Base-by-base conservation (phyloP, 2,329 filamentous ascomycete genomes). In the Rhytidhysteron rufulum region DNA sequence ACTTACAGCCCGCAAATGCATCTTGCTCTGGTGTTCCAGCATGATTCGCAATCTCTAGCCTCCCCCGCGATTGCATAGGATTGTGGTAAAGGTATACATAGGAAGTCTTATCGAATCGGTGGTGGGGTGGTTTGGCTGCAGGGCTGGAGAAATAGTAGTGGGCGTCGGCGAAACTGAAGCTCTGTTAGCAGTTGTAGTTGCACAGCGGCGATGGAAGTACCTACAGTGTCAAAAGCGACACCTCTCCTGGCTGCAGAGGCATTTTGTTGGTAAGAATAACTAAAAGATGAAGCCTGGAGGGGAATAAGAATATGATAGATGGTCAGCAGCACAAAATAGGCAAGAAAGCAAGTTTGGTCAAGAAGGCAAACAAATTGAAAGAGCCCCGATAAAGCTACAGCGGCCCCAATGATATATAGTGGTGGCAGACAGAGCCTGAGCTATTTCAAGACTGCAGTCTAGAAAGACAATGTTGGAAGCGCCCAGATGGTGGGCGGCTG, bases 11-110 rank as follows among this genome's bases (percentile, higher is more conserved):
- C 50, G 81, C 78, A 58, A 90, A 88, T 9, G 85, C 85, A 69
- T 90, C 86, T 58, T 90, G 86, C n/a, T 85, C 77, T 1, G 85
- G 78, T 3, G 80, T 83, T 39, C 86, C 86, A 7, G 84, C 78
- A 52, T 83, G 73, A 55, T 90, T 91, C 31, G 86, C 86, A 46
- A 90, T 72, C 65, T 90, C 86, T 48, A 90, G 70, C 50, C 86
- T 82, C 48, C 83, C 83, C 44, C 79, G 75, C 45, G 80, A 74
- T 51, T 83, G 78, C 45, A 71, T 72, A 10, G 84, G 77, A 58
- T 87, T 85, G 63, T 89, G 83, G 61, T 88, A 89, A 5, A 90
- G 71, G 58, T 90, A 90, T 42, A 90, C 77, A 61, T 90, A 90
- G 6, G 85, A 89, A 34, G 82, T 78, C 62, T 85, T 86, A 63